Conservation (phyloP, 2,329 filamentous ascomycete genomes). For the Scortechinia acanthostroma region DNA sequence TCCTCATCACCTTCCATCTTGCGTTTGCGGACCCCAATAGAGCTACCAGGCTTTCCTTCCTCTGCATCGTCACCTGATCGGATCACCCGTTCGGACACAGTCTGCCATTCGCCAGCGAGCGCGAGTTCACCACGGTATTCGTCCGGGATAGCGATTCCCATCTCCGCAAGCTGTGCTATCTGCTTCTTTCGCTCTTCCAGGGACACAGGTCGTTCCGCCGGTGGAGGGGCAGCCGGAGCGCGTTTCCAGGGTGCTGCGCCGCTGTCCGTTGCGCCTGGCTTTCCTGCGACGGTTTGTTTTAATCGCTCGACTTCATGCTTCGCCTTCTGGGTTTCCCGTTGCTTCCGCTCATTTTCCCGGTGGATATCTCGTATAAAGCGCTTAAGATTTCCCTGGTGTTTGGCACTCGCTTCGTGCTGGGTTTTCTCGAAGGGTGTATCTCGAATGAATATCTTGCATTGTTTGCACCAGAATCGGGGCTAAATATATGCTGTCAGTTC, state of each 20-base stretch:
- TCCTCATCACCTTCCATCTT: background rate
- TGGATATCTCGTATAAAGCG: background rate
- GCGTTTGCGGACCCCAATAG: background rate
- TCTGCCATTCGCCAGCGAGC: constrained; percentile 1
- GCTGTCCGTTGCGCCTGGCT: background rate
- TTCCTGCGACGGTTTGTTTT: background rate
- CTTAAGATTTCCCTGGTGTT: background rate
- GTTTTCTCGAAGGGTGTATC: background rate
- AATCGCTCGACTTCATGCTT: constrained; percentile 1
- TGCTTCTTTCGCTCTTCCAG: background rate
- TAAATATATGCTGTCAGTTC: background rate
- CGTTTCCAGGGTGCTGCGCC: background rate
- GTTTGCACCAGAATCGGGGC: constrained; percentile 2
- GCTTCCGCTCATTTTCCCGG: background rate
- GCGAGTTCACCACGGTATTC: background rate
- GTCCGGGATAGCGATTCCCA: background rate
- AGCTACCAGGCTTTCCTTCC: background rate
- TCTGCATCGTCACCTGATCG: background rate
- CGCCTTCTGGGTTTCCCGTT: background rate
- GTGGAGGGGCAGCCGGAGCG: background rate
- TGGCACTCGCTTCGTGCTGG: constrained; percentile 1
- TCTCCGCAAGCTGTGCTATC: background rate
- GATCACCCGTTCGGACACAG: background rate
- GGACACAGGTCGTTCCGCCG: background rate
- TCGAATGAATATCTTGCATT: constrained; percentile 2